Evolutionary conservation across 1,284 basidiomycete genomes (phyloP).

Genomic region (Cutaneotrichosporon sp.): DNA sequence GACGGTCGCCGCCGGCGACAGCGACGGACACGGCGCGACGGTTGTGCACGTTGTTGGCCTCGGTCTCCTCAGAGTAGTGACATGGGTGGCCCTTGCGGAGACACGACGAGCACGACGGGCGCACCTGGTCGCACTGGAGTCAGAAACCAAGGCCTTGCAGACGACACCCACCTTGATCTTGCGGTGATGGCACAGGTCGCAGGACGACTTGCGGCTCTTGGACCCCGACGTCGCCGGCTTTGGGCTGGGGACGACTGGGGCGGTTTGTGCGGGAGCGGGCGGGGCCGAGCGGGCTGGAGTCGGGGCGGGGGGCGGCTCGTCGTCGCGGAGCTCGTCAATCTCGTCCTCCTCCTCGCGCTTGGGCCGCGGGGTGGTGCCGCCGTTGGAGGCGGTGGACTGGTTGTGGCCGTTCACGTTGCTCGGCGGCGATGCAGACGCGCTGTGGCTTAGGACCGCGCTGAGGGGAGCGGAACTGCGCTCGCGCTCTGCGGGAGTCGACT

Average conservation of each 20-base stretch:
- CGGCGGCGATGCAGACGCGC: slow-evolving; percentile 7
- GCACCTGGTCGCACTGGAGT: slow-evolving; percentile 42
- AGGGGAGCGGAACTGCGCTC: slow-evolving; percentile 8
- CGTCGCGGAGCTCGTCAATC: slow-evolving; percentile 29
- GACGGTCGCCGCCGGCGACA: slow-evolving; percentile 1
- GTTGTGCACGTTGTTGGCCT: slow-evolving; percentile 29
- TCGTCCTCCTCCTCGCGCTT: slow-evolving; percentile 24
- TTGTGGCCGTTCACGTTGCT: neutral
- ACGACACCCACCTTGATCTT: slow-evolving; percentile 43
- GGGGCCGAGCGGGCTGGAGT: slow-evolving; percentile 7
- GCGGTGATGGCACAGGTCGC: slow-evolving; percentile 44
- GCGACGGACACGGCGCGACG: slow-evolving; percentile 14
- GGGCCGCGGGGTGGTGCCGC: neutral
- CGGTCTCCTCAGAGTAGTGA: slow-evolving; percentile 42
- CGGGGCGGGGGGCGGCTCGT: slow-evolving; percentile 15
- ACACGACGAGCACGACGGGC: slow-evolving; percentile 43
- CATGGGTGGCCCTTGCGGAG: slow-evolving; percentile 40
- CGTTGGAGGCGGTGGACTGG: neutral
- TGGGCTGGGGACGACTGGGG: slow-evolving; percentile 20
- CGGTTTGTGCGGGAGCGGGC: slow-evolving; percentile 3
- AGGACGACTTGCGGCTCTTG: slow-evolving; percentile 41
- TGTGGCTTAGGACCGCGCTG: neutral
- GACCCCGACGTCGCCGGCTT: slow-evolving; percentile 20
- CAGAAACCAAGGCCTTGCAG: neutral
- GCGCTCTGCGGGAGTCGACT: slow-evolving; percentile 3